Evolutionary conservation across 1,284 basidiomycete genomes (phyloP), one percentile per base, ranked within the genome.

Genomic region (Cryptococcus maquisensis): DNA sequence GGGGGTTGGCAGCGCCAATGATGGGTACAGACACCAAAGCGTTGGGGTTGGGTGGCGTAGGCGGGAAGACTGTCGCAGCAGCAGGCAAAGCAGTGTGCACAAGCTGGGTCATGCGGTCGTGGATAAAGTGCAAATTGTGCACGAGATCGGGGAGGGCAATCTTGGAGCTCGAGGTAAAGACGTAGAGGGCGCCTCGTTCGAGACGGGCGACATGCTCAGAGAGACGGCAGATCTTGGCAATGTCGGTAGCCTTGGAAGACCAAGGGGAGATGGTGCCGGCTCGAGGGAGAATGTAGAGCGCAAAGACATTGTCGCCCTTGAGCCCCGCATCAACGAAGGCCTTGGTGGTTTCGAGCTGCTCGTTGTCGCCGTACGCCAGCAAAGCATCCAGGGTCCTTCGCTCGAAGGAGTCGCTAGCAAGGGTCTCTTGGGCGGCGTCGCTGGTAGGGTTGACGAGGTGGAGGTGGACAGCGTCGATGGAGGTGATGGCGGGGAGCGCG

Each of bases 161-260:
- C 8, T 77, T 75, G 28, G 76, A 69, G 16, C 74, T 60, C 4
- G 82, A 79, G n/a, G 77, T 77, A 75, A 98, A 79, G 52, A 86
- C 79, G 73, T 85, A 94, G 4, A 83, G 84, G 18, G 86, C 74
- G 3, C 93, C 92, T 23, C 93, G 85, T 73, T 98, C 95, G 55
- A 97, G 77, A 44, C 95, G 83, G 60, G 85, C 81, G 49, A 98
- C 79, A 56, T 85, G 78, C 4, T 78, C 71, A 9, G 80, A 83
- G 7, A 98, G 83, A 48, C 85, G 86, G 77, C 95, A 98, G 59
- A 94, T 84, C 21, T 79, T 77, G n/a, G 91, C 83, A 57, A 98
- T 98, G 71, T 98, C 93, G 2, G 94, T 96, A 3, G 95, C 95
- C 77, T 98, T 98, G 77, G 89, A 93, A 8, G 93, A 96, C 95